Conservation (phyloP, 352 stramenopile genomes). For the Phytophthora constricta region DNA sequence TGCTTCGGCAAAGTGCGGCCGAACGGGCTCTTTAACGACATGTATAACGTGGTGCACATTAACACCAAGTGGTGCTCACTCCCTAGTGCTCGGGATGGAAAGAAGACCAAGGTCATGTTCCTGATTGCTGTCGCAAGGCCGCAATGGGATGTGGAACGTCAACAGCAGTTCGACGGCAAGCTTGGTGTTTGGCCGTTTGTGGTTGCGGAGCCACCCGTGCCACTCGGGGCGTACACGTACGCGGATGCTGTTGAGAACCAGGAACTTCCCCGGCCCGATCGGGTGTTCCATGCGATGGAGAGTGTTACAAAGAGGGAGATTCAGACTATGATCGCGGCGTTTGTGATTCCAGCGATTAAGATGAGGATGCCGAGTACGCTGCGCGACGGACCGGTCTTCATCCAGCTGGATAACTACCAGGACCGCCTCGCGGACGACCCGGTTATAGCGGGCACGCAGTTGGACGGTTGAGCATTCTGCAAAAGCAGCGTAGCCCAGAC, state of each 20-base stretch:
- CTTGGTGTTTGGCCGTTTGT: conserved; percentile 48
- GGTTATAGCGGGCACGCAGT: conserved; percentile 33
- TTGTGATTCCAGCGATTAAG: conserved; percentile 49
- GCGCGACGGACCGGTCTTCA: conserved; percentile 28
- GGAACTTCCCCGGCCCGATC: conserved; percentile 8
- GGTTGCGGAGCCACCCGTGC: conserved; percentile 16
- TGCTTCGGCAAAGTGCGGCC: conserved; percentile 41
- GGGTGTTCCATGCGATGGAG: conserved; percentile 33
- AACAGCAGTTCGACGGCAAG: conserved; percentile 50
- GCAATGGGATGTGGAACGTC: conserved; percentile 41
- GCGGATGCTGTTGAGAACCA: conserved; percentile 9
- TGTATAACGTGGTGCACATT: conserved; percentile 52
- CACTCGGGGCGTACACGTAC: conserved; percentile 11
- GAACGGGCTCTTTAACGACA: conserved; percentile 48
- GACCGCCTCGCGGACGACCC: conserved; percentile 42
- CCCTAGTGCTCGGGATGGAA: conserved; percentile 30
- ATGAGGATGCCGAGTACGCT: conserved; percentile 37
- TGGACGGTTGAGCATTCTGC: conserved; percentile 41
- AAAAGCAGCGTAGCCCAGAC: conserved; percentile 46
- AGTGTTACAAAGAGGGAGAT: conserved; percentile 43
- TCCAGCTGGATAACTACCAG: conserved; percentile 52
- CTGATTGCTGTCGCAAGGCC: conserved; percentile 47
- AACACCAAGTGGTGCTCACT: conserved; percentile 50
- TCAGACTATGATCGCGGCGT: conserved; percentile 36
- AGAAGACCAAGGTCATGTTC: conserved; percentile 52